Evolutionary conservation across 1,284 basidiomycete species (phyloP).

Genomic region (Schizophyllum commune): DNA sequence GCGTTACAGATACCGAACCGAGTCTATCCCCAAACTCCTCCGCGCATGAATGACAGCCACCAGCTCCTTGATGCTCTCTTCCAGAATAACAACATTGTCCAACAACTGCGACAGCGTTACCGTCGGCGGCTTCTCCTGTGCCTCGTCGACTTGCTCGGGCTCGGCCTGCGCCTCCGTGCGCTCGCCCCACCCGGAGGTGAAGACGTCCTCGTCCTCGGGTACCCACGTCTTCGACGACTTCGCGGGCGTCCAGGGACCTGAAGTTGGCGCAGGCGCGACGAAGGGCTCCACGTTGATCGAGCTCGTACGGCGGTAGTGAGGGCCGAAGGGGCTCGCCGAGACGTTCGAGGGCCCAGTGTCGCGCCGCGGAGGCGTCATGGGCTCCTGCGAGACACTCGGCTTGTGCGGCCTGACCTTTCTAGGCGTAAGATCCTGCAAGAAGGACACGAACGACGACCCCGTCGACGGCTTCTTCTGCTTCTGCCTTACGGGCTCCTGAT

Average conservation of each 20-base stretch:
- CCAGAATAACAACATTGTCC: slow-evolving; percentile 93
- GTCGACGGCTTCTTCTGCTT: slow-evolving; percentile 48
- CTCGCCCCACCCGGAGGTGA: slow-evolving; percentile 54
- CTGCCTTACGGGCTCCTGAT: slow-evolving; percentile 23
- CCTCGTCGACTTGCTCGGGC: slow-evolving; percentile 22
- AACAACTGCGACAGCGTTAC: slow-evolving; percentile 79
- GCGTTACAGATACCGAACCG: slow-evolving; percentile 60
- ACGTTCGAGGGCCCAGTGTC: slow-evolving; percentile 29
- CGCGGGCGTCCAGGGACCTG: slow-evolving; percentile 56
- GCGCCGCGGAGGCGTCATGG: slow-evolving; percentile 34
- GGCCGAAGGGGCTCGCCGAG: slow-evolving; percentile 75
- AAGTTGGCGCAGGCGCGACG: slow-evolving; percentile 49
- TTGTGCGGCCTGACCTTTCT: slow-evolving; percentile 50
- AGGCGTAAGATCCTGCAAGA: slow-evolving; percentile 50
- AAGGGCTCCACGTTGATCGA: slow-evolving; percentile 70
- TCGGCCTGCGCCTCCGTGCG: slow-evolving; percentile 17
- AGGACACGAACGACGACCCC: slow-evolving; percentile 61
- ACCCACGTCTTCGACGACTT: slow-evolving; percentile 40
- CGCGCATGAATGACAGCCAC: slow-evolving; percentile 83
- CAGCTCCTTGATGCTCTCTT: slow-evolving; percentile 94
- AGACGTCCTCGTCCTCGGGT: slow-evolving; percentile 60
- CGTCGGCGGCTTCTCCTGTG: slow-evolving; percentile 28
- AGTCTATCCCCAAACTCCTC: slow-evolving; percentile 82
- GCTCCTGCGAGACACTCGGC: slow-evolving; percentile 26
- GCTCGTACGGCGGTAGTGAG: slow-evolving; percentile 78